Percentiles rank a stretch among this genome's conserved stretches.
These are phyloP conservation scores for Ulota crispa DNA, from an alignment of 225 moss, liverwort and hornwort species.

Conservation along the genomic window DNA sequence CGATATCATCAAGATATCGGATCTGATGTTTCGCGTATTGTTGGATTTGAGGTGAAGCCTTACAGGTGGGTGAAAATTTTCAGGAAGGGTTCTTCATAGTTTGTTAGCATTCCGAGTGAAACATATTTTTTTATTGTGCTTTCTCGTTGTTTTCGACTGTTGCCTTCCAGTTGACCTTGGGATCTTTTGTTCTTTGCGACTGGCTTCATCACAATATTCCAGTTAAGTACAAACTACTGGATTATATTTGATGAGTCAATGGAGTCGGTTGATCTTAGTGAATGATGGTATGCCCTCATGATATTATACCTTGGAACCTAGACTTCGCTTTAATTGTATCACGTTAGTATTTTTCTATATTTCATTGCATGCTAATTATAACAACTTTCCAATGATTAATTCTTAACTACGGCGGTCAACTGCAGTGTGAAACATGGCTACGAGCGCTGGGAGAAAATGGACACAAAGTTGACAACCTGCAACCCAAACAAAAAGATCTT, in stretches of 20 bases:
- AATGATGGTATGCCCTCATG: not conserved
- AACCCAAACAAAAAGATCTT: slow-evolving; percentile 60
- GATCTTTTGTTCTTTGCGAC: not conserved
- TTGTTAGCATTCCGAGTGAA: not conserved
- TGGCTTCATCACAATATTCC: not conserved
- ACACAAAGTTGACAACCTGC: slow-evolving; percentile 59
- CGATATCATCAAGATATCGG: slow-evolving; percentile 64
- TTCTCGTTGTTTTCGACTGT: not conserved
- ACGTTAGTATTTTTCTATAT: not conserved
- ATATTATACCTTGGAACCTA: not conserved
- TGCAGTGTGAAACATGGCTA: slow-evolving; percentile 67
- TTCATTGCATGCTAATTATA: not conserved
- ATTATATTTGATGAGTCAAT: not conserved
- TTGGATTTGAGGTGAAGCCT: slow-evolving; percentile 86
- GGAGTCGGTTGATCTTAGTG: not conserved
- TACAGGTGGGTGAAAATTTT: slow-evolving; percentile 48
- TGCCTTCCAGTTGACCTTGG: slow-evolving; percentile 1
- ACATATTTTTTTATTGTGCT: too few relatives aligned
- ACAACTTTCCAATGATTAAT: not conserved
- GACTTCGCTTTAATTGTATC: not conserved
- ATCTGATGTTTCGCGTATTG: slow-evolving; percentile 63
- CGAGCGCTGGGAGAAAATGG: slow-evolving; percentile 50
- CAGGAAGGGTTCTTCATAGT: not conserved
- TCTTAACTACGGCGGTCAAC: slow-evolving; percentile 3
- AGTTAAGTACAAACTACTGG: not conserved